Conservation (phyloP, 768 basidiomycete species). For the Suillus americanus region DNA sequence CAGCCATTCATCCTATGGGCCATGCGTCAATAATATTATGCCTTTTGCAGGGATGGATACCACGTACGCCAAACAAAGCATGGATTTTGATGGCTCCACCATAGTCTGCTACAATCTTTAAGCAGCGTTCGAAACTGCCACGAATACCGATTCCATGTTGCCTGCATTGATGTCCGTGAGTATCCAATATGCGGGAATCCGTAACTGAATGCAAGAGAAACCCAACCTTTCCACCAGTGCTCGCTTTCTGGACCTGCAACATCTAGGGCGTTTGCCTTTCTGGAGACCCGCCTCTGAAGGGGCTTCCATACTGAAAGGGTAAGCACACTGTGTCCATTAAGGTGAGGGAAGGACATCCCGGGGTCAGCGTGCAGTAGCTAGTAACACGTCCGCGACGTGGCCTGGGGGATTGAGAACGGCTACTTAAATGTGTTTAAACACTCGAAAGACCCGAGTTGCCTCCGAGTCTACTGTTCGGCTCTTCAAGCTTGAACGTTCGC, state of each 20-base stretch:
- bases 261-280: background rate
- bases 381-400: too few relatives aligned
- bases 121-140: slow-evolving; percentile 2
- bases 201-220: background rate
- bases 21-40: slow-evolving; percentile 1
- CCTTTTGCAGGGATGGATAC: slow-evolving; percentile 22
- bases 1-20: slow-evolving; percentile 13
- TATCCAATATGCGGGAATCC: background rate
- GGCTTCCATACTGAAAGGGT: background rate
- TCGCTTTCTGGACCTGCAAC: background rate
- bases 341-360: background rate
- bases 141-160: background rate
- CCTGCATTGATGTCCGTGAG: background rate
- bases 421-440: too few relatives aligned
- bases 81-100: slow-evolving; percentile 26
- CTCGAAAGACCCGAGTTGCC: too few relatives aligned
- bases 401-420: too few relatives aligned
- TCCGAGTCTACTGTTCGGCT: too few relatives aligned
- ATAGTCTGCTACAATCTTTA: slow-evolving; percentile 16
- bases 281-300: background rate
- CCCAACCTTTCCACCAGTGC: background rate
- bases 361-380: too few relatives aligned
- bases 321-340: background rate
- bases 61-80: slow-evolving; percentile 21
- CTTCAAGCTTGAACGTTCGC: too few relatives aligned